Base-by-base conservation (phyloP, 805 yeast genomes). In the Myxozyma lipomycoides region DNA sequence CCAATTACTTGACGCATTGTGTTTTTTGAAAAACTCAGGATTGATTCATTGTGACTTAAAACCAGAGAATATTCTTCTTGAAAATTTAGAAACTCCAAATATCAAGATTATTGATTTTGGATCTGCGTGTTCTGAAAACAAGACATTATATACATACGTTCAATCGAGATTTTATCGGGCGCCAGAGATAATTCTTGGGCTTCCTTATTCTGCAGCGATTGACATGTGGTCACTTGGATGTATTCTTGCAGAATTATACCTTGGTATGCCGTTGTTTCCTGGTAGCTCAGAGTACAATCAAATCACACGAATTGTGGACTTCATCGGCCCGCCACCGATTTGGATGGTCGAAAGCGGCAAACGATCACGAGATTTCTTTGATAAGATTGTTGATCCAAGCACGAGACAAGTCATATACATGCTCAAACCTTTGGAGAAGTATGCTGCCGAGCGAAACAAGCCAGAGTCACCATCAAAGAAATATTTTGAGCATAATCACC, bases 201-300 rank as follows among this genome's bases (percentile, higher is more conserved):
- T 91, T 39, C 95, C 95, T 1, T 49, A 91, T 64, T 84, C 95
- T 0, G 79, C 95, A 9, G 80, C 95, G 5, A 90, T 91, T 47
- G 98, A 91, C 66, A 87, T 90, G 81, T 91, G 98, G 98, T 90
- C 97, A 0, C 71, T 89, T 39, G 98, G 96, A 0, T 85, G 97
- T 64, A 86, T 93, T 46, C 79, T 88, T 35, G 93, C 91, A 1
- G 98, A 91, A 67, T 70, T 91, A 45, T 89, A 84, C 60, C 68
- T 91, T 46, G 98, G 98, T 1, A 73, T 91, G 49, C 98, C 98
- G 1, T 73, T 91, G 59, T 88, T 91, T 61, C 97, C 98, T 0
- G 98, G 98, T 2, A 77, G 89, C 1, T 85, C 96, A 0, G 98
- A 91, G 67, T 91, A 82, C 67, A 88, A 91, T 65, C 97, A 90